Conservation (phyloP, 148 eudicot genomes). For the Amaranthus cruentus region DNA sequence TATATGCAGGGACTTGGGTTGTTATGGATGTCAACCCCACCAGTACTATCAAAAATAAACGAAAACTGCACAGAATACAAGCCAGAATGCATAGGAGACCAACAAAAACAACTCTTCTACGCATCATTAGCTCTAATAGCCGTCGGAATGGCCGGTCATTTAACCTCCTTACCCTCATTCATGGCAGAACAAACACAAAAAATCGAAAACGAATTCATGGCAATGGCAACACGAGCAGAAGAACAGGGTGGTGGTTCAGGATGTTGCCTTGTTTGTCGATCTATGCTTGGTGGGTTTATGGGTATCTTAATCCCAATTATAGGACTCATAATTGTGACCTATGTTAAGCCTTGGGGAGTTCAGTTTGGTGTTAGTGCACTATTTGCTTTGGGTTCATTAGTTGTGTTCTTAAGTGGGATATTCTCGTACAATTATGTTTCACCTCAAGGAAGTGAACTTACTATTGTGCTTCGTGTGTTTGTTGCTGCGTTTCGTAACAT, state of each 20-base stretch:
- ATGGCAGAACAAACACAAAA: constrained; percentile 22
- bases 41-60: constrained; percentile 31
- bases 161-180: constrained; percentile 26
- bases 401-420: constrained; percentile 34
- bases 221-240: not conserved
- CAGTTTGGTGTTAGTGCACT: constrained; percentile 47
- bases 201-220: not conserved
- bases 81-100: constrained; percentile 38
- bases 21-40: constrained; percentile 56
- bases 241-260: not conserved
- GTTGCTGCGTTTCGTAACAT: constrained; percentile 36
- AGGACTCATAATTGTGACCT: constrained; percentile 34
- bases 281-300: constrained; percentile 9
- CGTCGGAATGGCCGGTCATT: constrained; percentile 44
- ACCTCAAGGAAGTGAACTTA: constrained; percentile 46
- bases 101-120: constrained; percentile 43
- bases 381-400: constrained; percentile 27
- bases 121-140: constrained; percentile 40
- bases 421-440: constrained; percentile 16
- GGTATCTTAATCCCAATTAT: constrained; percentile 18
- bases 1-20: constrained; percentile 43
- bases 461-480: constrained; percentile 36
- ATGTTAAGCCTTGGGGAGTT: constrained; percentile 44
- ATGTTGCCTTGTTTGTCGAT: not conserved
- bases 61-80: constrained; percentile 44